phyloP scores from a whole-genome alignment of 371 early-diverging fungal genomes.

The Saksenaea vasiformis region DNA sequence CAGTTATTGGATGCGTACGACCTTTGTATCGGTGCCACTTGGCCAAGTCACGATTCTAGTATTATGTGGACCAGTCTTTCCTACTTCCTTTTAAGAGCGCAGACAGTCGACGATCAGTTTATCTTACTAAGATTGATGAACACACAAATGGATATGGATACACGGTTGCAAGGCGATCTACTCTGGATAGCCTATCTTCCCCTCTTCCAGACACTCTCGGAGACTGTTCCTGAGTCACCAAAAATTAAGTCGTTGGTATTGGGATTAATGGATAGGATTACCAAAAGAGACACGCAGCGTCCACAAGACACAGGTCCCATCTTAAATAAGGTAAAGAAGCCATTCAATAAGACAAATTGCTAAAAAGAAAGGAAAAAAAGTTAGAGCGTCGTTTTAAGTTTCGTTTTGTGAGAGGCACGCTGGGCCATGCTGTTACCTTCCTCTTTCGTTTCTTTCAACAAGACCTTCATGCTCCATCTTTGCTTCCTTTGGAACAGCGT shows the following conservation, averaged over 20 bases:
- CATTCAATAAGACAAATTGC: too few species aligned
- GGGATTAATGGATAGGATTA: conserved; percentile 18
- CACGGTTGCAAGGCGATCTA: conserved; percentile 7
- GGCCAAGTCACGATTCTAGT: conserved; percentile 11
- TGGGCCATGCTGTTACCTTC: conserved; percentile 13
- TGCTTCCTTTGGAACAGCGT: neutral
- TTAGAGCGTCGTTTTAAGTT: too few species aligned
- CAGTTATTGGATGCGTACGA: conserved; percentile 9
- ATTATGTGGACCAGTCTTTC: conserved; percentile 45
- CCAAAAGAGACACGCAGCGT: neutral
- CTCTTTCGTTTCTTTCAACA: conserved; percentile 9
- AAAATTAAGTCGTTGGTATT: conserved; percentile 14
- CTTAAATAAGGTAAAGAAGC: conserved; percentile 6
- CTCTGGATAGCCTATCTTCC: conserved; percentile 52
- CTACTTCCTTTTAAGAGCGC: conserved; percentile 44
- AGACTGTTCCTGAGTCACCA: conserved; percentile 16
- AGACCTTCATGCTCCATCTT: neutral
- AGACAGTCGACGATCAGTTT: conserved; percentile 51
- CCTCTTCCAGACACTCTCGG: conserved; percentile 54
- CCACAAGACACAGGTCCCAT: neutral
- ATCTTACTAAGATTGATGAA: conserved; percentile 37
- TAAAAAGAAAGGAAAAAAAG: too few species aligned
- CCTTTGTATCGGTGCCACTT: conserved; percentile 9
- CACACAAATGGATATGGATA: neutral
- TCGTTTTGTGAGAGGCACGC: conserved; percentile 13